Percentiles rank a stretch among this genome's conserved stretches.
Conservation (phyloP, 2,329 filamentous ascomycete genomes). For the Bertia moriformis region DNA sequence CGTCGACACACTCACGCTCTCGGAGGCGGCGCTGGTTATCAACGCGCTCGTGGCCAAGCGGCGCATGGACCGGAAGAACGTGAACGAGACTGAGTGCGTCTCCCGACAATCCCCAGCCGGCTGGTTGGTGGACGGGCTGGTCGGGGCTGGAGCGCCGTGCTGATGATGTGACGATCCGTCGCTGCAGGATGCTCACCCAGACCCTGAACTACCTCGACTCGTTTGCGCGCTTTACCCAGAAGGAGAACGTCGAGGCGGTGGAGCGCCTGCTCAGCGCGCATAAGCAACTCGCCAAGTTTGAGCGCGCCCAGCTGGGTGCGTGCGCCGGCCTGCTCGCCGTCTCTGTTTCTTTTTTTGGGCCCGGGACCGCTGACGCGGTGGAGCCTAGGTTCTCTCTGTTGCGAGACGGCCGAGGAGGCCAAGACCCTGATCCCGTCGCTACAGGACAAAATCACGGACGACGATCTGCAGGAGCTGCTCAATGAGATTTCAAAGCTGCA, state of each 20-base stretch:
- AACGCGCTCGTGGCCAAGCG: constrained; percentile 76
- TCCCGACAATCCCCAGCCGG: constrained; percentile 1
- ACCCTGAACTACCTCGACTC: constrained; percentile 86
- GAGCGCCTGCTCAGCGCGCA: constrained; percentile 71
- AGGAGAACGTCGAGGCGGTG: constrained; percentile 88
- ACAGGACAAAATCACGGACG: constrained; percentile 77
- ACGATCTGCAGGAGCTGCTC: constrained; percentile 73
- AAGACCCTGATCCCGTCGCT: constrained; percentile 89
- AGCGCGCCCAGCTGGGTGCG: constrained; percentile 79
- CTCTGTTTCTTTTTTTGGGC: no score
- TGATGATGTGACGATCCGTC: neutral
- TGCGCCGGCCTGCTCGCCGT: constrained; percentile 5
- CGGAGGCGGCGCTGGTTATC: constrained; percentile 81
- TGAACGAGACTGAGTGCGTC: constrained; percentile 70
- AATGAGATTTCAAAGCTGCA: constrained; percentile 79
- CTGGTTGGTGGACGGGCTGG: no score
- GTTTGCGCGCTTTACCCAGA: constrained; percentile 90
- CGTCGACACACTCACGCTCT: constrained; percentile 80
- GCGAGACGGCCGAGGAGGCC: constrained; percentile 84
- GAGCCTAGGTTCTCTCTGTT: constrained; percentile 68
- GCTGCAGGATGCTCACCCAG: constrained; percentile 59
- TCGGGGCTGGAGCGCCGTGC: neutral
- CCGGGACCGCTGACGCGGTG: no score
- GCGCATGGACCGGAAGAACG: constrained; percentile 64
- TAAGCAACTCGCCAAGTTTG: constrained; percentile 74